phyloP scores from a whole-genome alignment of 805 yeast species.

The Naumovozyma baii region DNA sequence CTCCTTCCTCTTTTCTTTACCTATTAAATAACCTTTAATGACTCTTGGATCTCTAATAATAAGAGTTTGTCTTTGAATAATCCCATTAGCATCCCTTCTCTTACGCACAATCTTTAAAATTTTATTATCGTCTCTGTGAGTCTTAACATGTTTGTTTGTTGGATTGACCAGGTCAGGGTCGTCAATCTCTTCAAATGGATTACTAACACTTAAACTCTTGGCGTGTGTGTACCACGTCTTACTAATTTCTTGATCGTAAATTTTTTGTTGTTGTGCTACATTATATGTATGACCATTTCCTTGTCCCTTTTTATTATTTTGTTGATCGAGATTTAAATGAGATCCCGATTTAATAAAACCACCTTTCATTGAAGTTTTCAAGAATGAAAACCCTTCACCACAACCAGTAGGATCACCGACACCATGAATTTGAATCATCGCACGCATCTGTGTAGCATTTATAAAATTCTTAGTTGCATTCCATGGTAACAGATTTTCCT shows the following conservation, averaged over 20 bases:
- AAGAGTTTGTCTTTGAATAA: slow-evolving; percentile 71
- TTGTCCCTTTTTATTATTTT: slow-evolving; percentile 26
- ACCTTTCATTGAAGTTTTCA: slow-evolving; percentile 90
- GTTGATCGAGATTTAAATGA: slow-evolving; percentile 16
- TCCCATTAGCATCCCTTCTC: slow-evolving; percentile 75
- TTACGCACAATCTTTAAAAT: slow-evolving; percentile 64
- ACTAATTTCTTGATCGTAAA: slow-evolving; percentile 82
- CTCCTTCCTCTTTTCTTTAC: slow-evolving; percentile 51
- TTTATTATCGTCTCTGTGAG: slow-evolving; percentile 28
- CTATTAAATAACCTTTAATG: slow-evolving; percentile 71
- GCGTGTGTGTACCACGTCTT: slow-evolving; percentile 86
- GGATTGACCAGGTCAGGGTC: slow-evolving; percentile 32
- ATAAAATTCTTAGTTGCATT: slow-evolving; percentile 84
- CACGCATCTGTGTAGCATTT: slow-evolving; percentile 90
- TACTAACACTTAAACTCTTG: slow-evolving; percentile 40
- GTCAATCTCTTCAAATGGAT: slow-evolving; percentile 30
- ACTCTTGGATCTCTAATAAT: slow-evolving; percentile 76
- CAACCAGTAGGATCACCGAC: slow-evolving; percentile 92
- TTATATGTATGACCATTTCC: slow-evolving; percentile 61
- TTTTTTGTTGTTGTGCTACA: slow-evolving; percentile 77
- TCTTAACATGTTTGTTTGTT: slow-evolving; percentile 23
- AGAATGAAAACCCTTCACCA: slow-evolving; percentile 79
- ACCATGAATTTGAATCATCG: slow-evolving; percentile 90
- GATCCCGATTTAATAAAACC: slow-evolving; percentile 48
- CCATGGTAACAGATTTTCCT: slow-evolving; percentile 91